Conservation (phyloP, 352 stramenopile species). For the Phytophthora sp. region DNA sequence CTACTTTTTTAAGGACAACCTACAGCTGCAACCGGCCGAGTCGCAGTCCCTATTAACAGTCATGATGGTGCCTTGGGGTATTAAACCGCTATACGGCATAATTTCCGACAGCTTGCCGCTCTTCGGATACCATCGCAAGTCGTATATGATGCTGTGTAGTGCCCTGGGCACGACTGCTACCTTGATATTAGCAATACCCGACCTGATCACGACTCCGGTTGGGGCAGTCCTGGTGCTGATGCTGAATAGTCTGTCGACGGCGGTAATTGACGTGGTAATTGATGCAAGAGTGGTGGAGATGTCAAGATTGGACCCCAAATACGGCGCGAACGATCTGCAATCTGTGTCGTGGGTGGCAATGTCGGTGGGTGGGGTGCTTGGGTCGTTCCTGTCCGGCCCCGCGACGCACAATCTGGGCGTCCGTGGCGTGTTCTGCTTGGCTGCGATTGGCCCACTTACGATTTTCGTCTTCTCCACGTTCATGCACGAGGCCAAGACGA, state of each 20-base stretch:
- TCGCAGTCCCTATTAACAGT: conserved; percentile 93
- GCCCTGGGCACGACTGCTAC: conserved; percentile 62
- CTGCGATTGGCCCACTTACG: conserved; percentile 87
- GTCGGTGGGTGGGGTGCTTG: conserved; percentile 92
- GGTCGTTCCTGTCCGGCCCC: conserved; percentile 92
- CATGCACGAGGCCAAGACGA: conserved; percentile 86
- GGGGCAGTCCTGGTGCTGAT: conserved; percentile 68
- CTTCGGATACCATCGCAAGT: conserved; percentile 94
- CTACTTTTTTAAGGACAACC: conserved; percentile 97
- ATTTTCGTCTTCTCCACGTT: conserved; percentile 89
- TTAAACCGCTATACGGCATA: conserved; percentile 97
- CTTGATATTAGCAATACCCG: conserved; percentile 62
- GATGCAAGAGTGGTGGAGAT: conserved; percentile 97
- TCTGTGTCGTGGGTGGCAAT: conserved; percentile 95
- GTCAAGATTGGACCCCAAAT: conserved; percentile 82
- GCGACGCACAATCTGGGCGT: conserved; percentile 92
- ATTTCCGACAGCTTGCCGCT: conserved; percentile 95
- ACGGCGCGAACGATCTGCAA: conserved; percentile 93
- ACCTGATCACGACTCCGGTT: conserved; percentile 61
- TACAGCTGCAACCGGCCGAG: conserved; percentile 93
- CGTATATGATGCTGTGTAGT: conserved; percentile 94
- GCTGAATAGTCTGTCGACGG: conserved; percentile 88
- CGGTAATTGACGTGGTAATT: conserved; percentile 96
- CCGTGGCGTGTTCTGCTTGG: conserved; percentile 93
- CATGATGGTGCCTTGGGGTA: conserved; percentile 95